Evolutionary conservation across 805 yeast genomes (phyloP).

Genomic region (Zygoascus bituminiphila): DNA sequence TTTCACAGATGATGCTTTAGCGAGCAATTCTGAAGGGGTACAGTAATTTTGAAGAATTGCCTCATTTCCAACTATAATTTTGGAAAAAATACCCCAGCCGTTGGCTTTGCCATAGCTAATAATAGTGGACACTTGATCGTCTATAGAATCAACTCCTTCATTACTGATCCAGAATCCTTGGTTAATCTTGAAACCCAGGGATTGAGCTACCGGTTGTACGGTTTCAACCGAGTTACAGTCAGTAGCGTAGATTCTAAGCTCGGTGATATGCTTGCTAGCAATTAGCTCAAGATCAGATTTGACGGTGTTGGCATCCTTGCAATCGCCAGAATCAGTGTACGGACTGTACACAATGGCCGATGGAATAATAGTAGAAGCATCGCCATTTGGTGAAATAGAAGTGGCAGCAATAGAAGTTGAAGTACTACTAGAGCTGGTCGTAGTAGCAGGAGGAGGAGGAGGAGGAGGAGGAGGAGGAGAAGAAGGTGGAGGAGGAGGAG

Average conservation of each 20-base stretch:
- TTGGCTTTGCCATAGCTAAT: conserved; percentile 43
- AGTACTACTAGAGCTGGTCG: conserved; percentile 12
- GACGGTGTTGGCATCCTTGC: conserved; percentile 54
- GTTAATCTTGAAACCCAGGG: conserved; percentile 61
- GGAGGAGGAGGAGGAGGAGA: conserved; percentile 14
- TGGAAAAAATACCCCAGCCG: conserved; percentile 70
- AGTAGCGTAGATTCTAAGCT: conserved; percentile 74
- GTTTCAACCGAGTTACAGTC: conserved; percentile 69
- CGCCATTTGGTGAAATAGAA: conserved; percentile 17
- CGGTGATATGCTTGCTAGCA: conserved; percentile 49
- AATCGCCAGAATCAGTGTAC: conserved; percentile 55
- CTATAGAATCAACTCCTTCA: conserved; percentile 63
- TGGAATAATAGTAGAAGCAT: conserved; percentile 21
- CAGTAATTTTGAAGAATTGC: conserved; percentile 61
- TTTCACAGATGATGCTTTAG: conserved; percentile 60
- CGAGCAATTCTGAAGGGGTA: conserved; percentile 51
- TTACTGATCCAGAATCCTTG: conserved; percentile 80
- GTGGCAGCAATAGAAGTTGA: conserved; percentile 13
- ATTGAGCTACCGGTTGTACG: conserved; percentile 50
- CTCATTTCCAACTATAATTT: conserved; percentile 81
- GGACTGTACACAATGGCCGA: conserved; percentile 41
- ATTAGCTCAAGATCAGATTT: conserved; percentile 51
- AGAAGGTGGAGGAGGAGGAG: no score
- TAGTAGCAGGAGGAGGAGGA: conserved; percentile 5
- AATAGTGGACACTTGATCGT: conserved; percentile 45